Evolutionary conservation across 2,329 filamentous ascomycete species (phyloP).

Genomic region (Coccinonectria pachysandricola): DNA sequence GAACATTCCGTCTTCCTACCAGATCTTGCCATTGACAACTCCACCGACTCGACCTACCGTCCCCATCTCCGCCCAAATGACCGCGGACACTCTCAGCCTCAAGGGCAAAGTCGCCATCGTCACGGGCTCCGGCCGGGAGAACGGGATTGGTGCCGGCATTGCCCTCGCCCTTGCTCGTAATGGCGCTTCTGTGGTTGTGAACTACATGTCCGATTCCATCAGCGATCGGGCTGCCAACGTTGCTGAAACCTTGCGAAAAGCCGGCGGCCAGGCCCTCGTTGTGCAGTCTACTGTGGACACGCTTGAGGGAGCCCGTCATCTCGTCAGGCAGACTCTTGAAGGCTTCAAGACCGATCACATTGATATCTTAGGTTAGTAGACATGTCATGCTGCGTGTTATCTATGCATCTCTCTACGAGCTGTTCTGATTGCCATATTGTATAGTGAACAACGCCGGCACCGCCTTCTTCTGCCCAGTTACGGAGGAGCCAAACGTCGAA

Average conservation of each 20-base stretch:
- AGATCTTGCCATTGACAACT: too few relatives aligned
- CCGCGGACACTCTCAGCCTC: slow-evolving; percentile 27
- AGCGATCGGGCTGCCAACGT: slow-evolving; percentile 21
- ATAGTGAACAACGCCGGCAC: slow-evolving; percentile 30
- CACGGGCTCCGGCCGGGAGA: slow-evolving; percentile 34
- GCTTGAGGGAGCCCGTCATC: slow-evolving; percentile 19
- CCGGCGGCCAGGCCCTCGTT: slow-evolving; percentile 21
- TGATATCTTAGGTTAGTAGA: slow-evolving; percentile 29
- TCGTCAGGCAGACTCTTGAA: slow-evolving; percentile 26
- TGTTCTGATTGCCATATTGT: not conserved
- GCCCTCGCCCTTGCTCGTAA: slow-evolving; percentile 29
- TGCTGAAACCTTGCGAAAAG: slow-evolving; percentile 16
- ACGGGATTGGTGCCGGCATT: slow-evolving; percentile 33
- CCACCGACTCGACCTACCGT: too few relatives aligned
- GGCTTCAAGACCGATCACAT: slow-evolving; percentile 25
- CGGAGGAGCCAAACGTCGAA: slow-evolving; percentile 13
- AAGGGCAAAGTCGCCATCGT: slow-evolving; percentile 32
- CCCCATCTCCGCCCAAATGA: too few relatives aligned
- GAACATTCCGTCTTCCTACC: too few relatives aligned
- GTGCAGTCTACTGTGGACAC: slow-evolving; percentile 25
- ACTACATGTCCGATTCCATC: slow-evolving; percentile 28
- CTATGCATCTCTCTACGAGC: too few relatives aligned
- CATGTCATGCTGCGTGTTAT: accelerated
- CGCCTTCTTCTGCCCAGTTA: slow-evolving; percentile 9
- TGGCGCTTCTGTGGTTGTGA: slow-evolving; percentile 29